These are phyloP conservation scores for Akanthomyces uredinophilus DNA, from an alignment of 2,329 filamentous ascomycete genomes.

Conservation along the genomic window DNA sequence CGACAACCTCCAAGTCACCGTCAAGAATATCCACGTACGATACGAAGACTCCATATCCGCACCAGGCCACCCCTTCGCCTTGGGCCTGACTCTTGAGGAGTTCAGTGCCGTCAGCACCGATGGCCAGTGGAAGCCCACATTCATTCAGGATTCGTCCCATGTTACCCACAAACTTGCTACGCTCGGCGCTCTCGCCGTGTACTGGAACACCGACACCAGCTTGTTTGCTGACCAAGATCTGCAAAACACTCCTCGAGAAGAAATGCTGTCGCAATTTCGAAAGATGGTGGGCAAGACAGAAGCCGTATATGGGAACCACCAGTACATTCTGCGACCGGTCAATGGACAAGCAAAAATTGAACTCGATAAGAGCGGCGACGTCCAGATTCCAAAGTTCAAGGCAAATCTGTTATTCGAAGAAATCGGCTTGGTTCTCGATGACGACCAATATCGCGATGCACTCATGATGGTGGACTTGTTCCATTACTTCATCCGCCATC, in stretches of 20 bases:
- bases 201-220: conserved; percentile 94
- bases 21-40: conserved; percentile 97
- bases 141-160: conserved; percentile 79
- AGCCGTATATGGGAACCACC: conserved; percentile 57
- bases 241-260: conserved; percentile 63
- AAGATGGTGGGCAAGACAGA: conserved; percentile 72
- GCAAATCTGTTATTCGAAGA: conserved; percentile 92
- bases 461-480: conserved; percentile 98
- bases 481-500: conserved; percentile 95
- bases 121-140: conserved; percentile 89
- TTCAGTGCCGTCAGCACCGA: conserved; percentile 97
- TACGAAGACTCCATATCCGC: conserved; percentile 97
- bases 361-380: conserved; percentile 84
- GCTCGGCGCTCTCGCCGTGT: conserved; percentile 82
- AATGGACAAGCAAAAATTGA: conserved; percentile 93
- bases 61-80: conserved; percentile 88
- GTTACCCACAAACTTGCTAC: conserved; percentile 93
- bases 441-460: conserved; percentile 93
- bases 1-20: conserved; percentile 93
- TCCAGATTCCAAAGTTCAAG: conserved; percentile 78
- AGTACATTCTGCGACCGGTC: conserved; percentile 94
- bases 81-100: conserved; percentile 88
- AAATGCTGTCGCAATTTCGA: conserved; percentile 72
- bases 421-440: conserved; percentile 94
- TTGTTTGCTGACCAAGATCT: conserved; percentile 50